Base-by-base conservation (phyloP, 2,329 filamentous ascomycete genomes). In the Scytalidium sp. region DNA sequence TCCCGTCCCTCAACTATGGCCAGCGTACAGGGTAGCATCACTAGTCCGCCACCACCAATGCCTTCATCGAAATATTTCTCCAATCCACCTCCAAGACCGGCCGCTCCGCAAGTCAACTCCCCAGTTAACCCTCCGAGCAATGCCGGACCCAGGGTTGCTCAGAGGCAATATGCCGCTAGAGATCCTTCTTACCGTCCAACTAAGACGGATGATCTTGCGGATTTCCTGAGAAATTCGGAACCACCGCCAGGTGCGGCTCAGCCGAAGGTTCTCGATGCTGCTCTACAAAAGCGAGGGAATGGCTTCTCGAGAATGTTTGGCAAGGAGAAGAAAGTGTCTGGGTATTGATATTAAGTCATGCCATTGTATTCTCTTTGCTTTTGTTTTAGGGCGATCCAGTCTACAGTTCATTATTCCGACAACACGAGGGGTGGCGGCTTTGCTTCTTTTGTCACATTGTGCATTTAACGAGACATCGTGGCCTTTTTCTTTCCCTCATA, bases 191-290 rank as follows among this genome's bases (percentile, higher is more conserved):
- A 60, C 25, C 50, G 61, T 51, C 54, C 56, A 52, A 39, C 60
- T 50, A 51, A 61, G 42, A 90, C 85, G 2, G 78, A 79, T 17
- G 87, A 90, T 45, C 68, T 93, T 41, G 87, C 88, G 1, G 81
- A 83, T 46, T 93, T 93, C 64, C 70, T 94, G 25, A 80, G 78
- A 47, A 82, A 83, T 59, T 87, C 85, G 13, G 84, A 76, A 27
- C 87, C 87, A 3, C 83, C 85, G 2, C 47, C 50, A 1, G 43
- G 46, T 23, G 41, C 29, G 3, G 39, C 22, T 20, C 49, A 45
- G 17, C 32, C 43, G 2, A 43, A 27, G 23, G 46, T n/a, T 8
- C 32, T 36, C 17, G 32, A 36, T 36, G 8, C 32, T 36, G 15
- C 32, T 6, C 17, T 36, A 15, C 32, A 52, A 36, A 46, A 49